Evolutionary conservation across 2,329 filamentous ascomycete genomes (phyloP).

Genomic region (Penicillium expansum): DNA sequence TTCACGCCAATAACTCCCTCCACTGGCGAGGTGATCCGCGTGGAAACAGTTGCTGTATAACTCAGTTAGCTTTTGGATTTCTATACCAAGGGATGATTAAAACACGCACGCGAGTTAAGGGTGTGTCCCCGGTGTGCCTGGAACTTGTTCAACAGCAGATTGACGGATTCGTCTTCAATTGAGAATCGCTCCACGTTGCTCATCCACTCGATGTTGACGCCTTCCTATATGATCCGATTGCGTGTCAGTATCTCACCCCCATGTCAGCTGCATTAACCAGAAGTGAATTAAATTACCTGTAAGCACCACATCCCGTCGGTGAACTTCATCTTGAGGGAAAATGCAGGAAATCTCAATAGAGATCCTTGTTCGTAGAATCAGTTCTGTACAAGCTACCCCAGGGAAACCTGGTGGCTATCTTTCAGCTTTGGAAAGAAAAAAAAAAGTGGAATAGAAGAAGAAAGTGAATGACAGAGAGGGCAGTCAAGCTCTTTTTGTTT

Average conservation of each 20-base stretch:
- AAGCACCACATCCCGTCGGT: conserved; percentile 43
- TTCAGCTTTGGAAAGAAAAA: neutral
- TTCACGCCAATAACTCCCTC: conserved; percentile 43
- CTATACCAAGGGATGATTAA: neutral
- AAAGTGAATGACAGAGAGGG: neutral
- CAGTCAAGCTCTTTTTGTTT: neutral
- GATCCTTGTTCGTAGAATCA: neutral
- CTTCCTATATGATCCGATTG: conserved; percentile 26
- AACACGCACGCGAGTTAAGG: conserved; percentile 35
- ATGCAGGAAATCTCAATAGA: neutral
- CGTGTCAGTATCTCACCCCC: no score
- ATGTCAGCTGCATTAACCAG: neutral
- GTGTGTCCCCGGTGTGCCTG: conserved; percentile 42
- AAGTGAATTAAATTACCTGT: conserved; percentile 20
- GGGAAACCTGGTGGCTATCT: neutral
- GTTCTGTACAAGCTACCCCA: neutral
- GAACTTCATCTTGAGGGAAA: conserved; percentile 39
- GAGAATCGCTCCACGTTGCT: conserved; percentile 39
- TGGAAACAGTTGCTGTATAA: conserved; percentile 33
- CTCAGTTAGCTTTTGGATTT: neutral
- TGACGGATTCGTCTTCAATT: conserved; percentile 32
- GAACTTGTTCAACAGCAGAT: conserved; percentile 39
- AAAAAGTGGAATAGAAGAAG: neutral
- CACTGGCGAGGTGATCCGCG: conserved; percentile 35
- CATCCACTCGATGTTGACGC: conserved; percentile 43